Base-by-base conservation (phyloP, 805 yeast genomes). In the Candida maesae region DNA sequence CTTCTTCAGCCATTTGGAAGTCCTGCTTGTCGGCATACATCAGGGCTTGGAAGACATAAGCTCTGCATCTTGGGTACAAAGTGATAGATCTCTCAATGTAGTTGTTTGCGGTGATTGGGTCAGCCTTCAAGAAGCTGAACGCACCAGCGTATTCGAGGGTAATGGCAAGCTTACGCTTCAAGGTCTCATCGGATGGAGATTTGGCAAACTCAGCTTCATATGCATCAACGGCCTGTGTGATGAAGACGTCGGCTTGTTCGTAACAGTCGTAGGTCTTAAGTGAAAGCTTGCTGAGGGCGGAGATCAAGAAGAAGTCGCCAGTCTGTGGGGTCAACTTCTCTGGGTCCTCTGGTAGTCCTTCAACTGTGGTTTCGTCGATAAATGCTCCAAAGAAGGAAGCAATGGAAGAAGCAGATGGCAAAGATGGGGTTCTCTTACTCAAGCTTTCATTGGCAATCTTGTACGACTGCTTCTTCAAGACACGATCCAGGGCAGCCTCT, bases 321-420 rank as follows among this genome's bases (percentile, higher is more conserved):
- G 81, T 69, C 43, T 74, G 79, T 40, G 67, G 69, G 47, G 30
- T 42, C 21, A 44, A 25, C 36, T 41, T 38, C 16, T 31, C 42
- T n/a, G 43, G 39, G 31, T 30, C 35, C 28, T 46, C 45, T 20
- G 46, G 41, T 71, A 75, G 48, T 79, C 73, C 37, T 68, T 70
- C 38, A 55, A 59, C 44, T 73, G 73, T 51, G 43, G 70, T 39
- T 60, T 80, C 81, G 52, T 75, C 68, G 42, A 70, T 70, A 66
- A 88, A 90, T n/a, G 96, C 89, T 52, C 87, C 85, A 55, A 90
- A 81, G 73, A 89, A 90, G 2, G 97, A 81, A 36, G 86, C 76
- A 57, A 88, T 70, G 41, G 95, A 83, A 18, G 95, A 78, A 37
- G 90, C 79, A 13, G 95, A 82, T 35, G 96, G 95, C 56, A 89